Evolutionary conservation across 139 green algal genomes (phyloP), one percentile per base, ranked within the genome.

Genomic region (Zygnema circumcarinatum): DNA sequence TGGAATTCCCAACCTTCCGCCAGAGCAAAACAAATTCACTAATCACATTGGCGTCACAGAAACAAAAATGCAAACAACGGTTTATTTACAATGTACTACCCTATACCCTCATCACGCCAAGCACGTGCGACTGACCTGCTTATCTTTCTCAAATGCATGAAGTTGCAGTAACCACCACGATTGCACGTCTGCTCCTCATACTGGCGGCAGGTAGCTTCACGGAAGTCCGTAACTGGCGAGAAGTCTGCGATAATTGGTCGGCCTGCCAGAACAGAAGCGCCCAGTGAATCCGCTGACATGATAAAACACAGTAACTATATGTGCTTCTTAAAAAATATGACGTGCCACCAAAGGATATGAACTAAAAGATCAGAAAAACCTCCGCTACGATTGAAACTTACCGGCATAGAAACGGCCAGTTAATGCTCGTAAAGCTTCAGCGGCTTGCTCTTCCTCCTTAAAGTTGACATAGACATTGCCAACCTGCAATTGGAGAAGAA

Each of bases 91-190:
- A n/a, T n/a, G n/a, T n/a, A n/a, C n/a, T n/a, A n/a, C n/a, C n/a
- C n/a, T n/a, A n/a, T n/a, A n/a, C n/a, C n/a, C n/a, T n/a, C n/a
- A n/a, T n/a, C n/a, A n/a, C n/a, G n/a, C n/a, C n/a, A n/a, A n/a
- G n/a, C n/a, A n/a, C n/a, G n/a, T n/a, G n/a, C n/a, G n/a, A 85
- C 81, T 85, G 2, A 89, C 91, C 92, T 95, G 90, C 91, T 92
- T 87, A 99, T 98, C 38, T 96, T 96, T 87, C 96, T 96, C 81
- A 99, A 89, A 87, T 99, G 97, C 97, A 99, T 98, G 93, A 99
- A 99, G 92, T 99, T 99, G 94, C 97, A 99, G 92, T 98, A 98
- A 38, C 97, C 97, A 35, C 97, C 97, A 32, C 96, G 93, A 69
- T 94, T 96, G 94, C 97, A 99, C 25, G 92, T 97, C 87, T 97